Base-by-base conservation (phyloP, 148 eudicot genomes). In the Fallopia convolvulus region DNA sequence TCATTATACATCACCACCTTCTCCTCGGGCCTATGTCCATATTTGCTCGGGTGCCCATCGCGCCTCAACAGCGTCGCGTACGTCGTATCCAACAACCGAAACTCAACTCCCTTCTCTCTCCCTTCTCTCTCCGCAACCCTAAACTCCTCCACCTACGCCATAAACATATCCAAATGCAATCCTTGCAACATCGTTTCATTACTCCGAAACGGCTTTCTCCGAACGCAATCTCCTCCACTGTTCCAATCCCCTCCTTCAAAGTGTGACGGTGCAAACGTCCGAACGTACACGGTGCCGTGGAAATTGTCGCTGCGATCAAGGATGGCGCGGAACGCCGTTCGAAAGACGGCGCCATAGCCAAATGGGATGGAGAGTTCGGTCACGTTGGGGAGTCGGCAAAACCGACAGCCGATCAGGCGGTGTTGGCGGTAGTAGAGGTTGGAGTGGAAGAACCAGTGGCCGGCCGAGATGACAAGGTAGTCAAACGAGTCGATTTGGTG, bases 371-470 rank as follows among this genome's bases (percentile, higher is more conserved):
- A 89, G 2, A 90, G 81, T 61, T 89, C 89, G 0, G 97, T 89
- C 52, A 90, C 61, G 81, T 94, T 90, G 2, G 21, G 26, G 36
- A 82, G 82, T 0, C 70, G 81, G 56, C 98, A 94, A 80, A 80
- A 72, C 33, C 92, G 91, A 82, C 98, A 94, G 42, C 97, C 98
- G 23, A 74, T 39, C 33, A 84, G 55, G 42, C 41, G 79, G 75
- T 81, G 46, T 30, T 92, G 88, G 75, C 88, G 93, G 30, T 87
- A 83, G 84, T 90, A 94, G 41, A 94, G 76, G 56, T 93, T 84
- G 1, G 85, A 76, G 63, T 85, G 89, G 2, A 85, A 79, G 74
- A 88, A 92, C 98, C 98, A 94, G 76, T 90, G 84, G 1, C 98
- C 97, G 13, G 84, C 89, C 2, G 90, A 82, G 7, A 94, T 79